Evolutionary conservation across 1,284 basidiomycete genomes (phyloP), one percentile per base, ranked within the genome.

Genomic region (Macrocystidia cucumis): DNA sequence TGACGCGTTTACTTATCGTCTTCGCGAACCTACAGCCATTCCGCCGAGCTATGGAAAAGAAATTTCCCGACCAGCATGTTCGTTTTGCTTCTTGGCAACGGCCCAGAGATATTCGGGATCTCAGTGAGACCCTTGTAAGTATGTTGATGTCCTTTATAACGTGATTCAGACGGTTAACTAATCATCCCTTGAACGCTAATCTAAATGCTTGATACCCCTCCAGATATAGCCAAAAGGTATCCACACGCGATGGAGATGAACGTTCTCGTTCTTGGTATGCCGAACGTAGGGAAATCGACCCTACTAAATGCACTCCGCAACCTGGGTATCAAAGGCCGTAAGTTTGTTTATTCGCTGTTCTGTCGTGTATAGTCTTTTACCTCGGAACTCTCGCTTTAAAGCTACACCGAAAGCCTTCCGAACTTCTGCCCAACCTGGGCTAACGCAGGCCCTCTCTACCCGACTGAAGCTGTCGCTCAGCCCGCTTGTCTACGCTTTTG

Each of bases 241-340:
- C 72, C 74, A 35, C 72, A 81, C 41, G 64, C 76, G 29, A 74
- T 78, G 39, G 84, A 89, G 53, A 62, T 89, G 44, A 91, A 91
- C 51, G 78, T 97, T 5, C 70, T 96, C 4, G 89, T 96, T 16
- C 80, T 93, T 35, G 95, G 95, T 16, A 98, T 98, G 95, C 95
- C 95, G 3, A 98, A 98, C 55, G 92, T 98, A 27, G 96, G 96
- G 32, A 99, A 98, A 63, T 96, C 91, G 18, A 92, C 90, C 3
- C 61, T 98, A 34, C 64, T 98, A 9, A 98, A 98, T 54, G 80
- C 88, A 0, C 68, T 98, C n/a, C 74, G 96, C 27, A 80, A 82
- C 49, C 82, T 83, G 42, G 95, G 93, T 3, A 86, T 95, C 20
- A 69, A 76, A 42, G 91, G 90, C 53, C 85, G 91, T 91, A 55